Percentiles rank a stretch among this genome's conserved stretches.
phyloP scores from a whole-genome alignment of 192 early-diverging fungal species.

The Cetraspora pellucida region DNA sequence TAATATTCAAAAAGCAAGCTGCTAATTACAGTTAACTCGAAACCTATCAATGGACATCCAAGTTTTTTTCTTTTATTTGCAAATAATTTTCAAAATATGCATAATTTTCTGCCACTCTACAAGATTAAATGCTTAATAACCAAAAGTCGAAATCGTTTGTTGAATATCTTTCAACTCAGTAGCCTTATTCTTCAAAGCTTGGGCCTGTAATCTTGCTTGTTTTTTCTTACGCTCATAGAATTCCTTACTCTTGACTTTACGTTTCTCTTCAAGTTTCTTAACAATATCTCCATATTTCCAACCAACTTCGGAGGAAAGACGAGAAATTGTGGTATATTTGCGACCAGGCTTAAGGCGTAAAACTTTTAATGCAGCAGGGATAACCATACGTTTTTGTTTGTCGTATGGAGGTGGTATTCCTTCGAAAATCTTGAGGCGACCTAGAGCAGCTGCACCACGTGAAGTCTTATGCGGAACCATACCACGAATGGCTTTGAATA shows the following conservation, averaged over 20 bases:
- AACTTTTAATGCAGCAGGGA: constrained; percentile 95
- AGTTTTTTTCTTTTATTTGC: too few relatives aligned
- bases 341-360: constrained; percentile 95
- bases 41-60: too few relatives aligned
- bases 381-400: constrained; percentile 95
- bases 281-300: constrained; percentile 99
- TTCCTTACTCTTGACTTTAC: constrained; percentile 91
- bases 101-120: too few relatives aligned
- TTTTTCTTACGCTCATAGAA: constrained; percentile 94
- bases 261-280: constrained; percentile 96
- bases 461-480: constrained; percentile 99
- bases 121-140: too few relatives aligned
- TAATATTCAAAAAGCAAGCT: too few relatives aligned
- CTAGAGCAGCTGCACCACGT: constrained; percentile 95
- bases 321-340: constrained; percentile 83
- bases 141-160: too few relatives aligned
- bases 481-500: constrained; percentile 96
- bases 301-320: constrained; percentile 89
- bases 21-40: too few relatives aligned
- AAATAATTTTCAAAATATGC: too few relatives aligned
- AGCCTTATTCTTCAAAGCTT: constrained; percentile 46
- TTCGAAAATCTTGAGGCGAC: constrained; percentile 99
- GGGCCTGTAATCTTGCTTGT: constrained; percentile 65
- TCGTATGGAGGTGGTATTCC: constrained; percentile 98
- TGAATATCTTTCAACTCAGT: too few relatives aligned